Conservation (phyloP, 495 filamentous ascomycete genomes). For the Lepidopterella palustris region DNA sequence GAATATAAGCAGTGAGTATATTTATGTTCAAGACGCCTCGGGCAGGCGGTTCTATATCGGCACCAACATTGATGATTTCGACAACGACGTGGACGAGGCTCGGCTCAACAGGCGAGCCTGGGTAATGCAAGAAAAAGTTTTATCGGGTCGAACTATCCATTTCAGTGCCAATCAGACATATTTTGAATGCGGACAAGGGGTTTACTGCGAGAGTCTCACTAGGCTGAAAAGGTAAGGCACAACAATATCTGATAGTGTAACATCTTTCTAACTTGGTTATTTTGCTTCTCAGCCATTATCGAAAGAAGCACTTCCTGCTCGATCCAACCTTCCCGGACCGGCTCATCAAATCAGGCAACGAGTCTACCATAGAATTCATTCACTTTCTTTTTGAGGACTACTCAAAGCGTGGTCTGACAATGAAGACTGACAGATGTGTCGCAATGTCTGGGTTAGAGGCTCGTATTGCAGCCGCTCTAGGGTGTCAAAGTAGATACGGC, state of each 20-base stretch:
- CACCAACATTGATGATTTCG: neutral
- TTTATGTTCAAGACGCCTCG: neutral
- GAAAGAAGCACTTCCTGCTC: conserved; percentile 3
- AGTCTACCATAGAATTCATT: conserved; percentile 9
- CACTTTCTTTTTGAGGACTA: conserved; percentile 11
- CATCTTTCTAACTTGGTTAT: neutral
- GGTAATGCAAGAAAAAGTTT: neutral
- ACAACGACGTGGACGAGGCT: conserved; percentile 15
- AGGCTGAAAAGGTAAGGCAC: conserved; percentile 1
- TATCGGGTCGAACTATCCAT: neutral
- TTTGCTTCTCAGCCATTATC: neutral
- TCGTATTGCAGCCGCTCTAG: conserved; percentile 5
- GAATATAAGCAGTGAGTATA: neutral
- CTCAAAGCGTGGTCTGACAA: conserved; percentile 7
- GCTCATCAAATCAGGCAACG: conserved; percentile 2
- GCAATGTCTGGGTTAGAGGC: conserved; percentile 14
- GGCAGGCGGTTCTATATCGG: neutral
- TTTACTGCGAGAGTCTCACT: conserved; percentile 1
- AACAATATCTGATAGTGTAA: neutral
- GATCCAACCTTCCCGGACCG: conserved; percentile 10
- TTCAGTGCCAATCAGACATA: conserved; percentile 1
- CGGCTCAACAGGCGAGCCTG: neutral
- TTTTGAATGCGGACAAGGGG: neutral
- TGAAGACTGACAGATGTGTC: conserved; percentile 7
- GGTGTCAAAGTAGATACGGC: conserved; percentile 4